Percentiles rank a stretch among this genome's conserved stretches.
These are phyloP conservation scores for Xylariaceae sp. DNA, from an alignment of 2,329 filamentous ascomycete species.

Conservation along the genomic window DNA sequence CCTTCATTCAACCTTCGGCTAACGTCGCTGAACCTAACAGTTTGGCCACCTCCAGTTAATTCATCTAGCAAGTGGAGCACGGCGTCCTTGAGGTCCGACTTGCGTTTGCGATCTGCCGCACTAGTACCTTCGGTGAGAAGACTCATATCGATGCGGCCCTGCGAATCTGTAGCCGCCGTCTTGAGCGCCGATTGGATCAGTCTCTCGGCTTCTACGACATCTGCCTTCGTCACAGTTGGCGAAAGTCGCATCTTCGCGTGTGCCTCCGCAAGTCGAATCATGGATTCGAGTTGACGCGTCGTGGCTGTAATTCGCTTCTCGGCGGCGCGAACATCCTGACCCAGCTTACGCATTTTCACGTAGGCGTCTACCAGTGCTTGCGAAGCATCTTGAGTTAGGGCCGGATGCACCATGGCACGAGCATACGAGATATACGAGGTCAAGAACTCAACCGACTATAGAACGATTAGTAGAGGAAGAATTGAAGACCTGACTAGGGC, in stretches of 20 bases:
- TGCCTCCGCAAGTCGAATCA: constrained; percentile 95
- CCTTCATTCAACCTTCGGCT: constrained; percentile 68
- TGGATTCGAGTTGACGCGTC: constrained; percentile 92
- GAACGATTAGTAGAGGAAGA: constrained; percentile 24
- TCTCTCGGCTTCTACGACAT: constrained; percentile 87
- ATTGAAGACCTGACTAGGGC: constrained; percentile 29
- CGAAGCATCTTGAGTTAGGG: constrained; percentile 75
- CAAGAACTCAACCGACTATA: constrained; percentile 84
- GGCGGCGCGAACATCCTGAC: constrained; percentile 77
- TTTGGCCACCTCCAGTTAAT: constrained; percentile 63
- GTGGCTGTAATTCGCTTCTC: constrained; percentile 98
- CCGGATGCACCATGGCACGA: constrained; percentile 77
- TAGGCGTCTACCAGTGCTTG: constrained; percentile 82
- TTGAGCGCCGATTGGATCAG: constrained; percentile 93
- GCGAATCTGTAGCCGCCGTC: constrained; percentile 89
- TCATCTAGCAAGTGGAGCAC: constrained; percentile 76
- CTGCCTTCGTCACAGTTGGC: constrained; percentile 67
- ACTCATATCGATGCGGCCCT: constrained; percentile 95
- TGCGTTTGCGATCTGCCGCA: constrained; percentile 76
- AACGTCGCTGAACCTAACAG: constrained; percentile 75
- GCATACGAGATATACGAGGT: constrained; percentile 98
- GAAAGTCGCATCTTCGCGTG: constrained; percentile 97
- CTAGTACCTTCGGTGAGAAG: constrained; percentile 92
- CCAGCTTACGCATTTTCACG: constrained; percentile 90
- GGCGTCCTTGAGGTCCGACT: constrained; percentile 78